Evolutionary conservation across 805 yeast genomes (phyloP), one percentile per base, ranked within the genome.

Genomic region (Ogataea trehalophila): DNA sequence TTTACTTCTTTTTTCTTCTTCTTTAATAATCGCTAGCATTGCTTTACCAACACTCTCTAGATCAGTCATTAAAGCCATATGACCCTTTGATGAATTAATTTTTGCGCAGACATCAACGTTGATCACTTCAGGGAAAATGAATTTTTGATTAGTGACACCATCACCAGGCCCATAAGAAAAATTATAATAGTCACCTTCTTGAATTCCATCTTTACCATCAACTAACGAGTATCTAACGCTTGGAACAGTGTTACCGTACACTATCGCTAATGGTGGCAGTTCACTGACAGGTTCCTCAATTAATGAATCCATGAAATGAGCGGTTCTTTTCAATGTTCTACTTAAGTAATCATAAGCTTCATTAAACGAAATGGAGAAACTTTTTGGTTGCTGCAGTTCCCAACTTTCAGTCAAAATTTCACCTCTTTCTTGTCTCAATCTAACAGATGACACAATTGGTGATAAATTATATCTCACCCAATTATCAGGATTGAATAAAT

Each of bases 131-230:
- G 97, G 97, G 79, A 90, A 78, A 42, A 87, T 66, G 85, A 90
- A 85, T 52, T 79, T 79, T 54, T 85, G 87, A 65, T 87, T 87
- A 1, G 88, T 88, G 17, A 91, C 97, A 39, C 97, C 97, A 63
- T 91, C 97, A 15, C 97, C 97, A 5, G 88, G 87, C 0, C 95
- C 96, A 58, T 87, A 90, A 56, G 76, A 80, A 57, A 88, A 85
- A 56, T 87, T 83, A 52, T 76, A 80, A 67, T 86, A 90, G 53
- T 80, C 76, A 4, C 96, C 96, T 37, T 76, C 73, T 48, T 69
- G 74, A 49, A 91, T 81, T 35, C 81, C 94, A 39, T 83, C 76
- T 11, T 61, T 61, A 6, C 83, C 78, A 33, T 71, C 62, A 1
- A 90, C 94, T 45, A 81, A 69, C 3, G 88, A 84, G 7, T 92